These are phyloP conservation scores for Psophocarpus tetragonolobus DNA, from an alignment of 306 rosid species.

Conservation along the genomic window DNA sequence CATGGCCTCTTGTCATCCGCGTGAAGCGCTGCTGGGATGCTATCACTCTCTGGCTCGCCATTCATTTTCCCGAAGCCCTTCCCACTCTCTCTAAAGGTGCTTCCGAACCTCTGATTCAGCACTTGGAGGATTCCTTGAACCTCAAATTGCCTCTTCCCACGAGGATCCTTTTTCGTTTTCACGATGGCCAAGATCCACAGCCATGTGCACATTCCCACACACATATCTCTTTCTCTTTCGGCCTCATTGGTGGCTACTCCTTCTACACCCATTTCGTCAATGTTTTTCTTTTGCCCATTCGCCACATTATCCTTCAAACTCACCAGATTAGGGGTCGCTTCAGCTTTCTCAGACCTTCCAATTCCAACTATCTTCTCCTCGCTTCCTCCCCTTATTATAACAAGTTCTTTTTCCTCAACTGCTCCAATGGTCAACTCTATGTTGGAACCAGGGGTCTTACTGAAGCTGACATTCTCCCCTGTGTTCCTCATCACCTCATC, in stretches of 20 bases:
- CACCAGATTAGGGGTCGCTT: conserved; percentile 24
- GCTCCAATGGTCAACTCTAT: conserved; percentile 66
- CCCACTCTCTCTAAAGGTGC: conserved; percentile 75
- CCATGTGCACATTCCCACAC: too few species aligned
- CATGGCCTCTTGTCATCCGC: conserved; percentile 87
- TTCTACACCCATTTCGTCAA: conserved; percentile 59
- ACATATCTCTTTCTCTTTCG: too few species aligned
- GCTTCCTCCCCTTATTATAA: conserved; percentile 51
- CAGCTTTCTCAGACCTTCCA: conserved; percentile 43
- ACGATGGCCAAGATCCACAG: conserved; percentile 90
- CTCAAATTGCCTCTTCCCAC: conserved; percentile 84
- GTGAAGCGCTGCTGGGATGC: conserved; percentile 75
- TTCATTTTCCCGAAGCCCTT: conserved; percentile 67
- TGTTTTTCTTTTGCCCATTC: conserved; percentile 70
- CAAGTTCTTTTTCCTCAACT: conserved; percentile 78
- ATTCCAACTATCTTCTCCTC: conserved; percentile 57
- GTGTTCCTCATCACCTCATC: conserved; percentile 68
- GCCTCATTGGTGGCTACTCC: conserved; percentile 86
- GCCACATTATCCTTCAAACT: conserved; percentile 49
- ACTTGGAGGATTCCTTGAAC: conserved; percentile 52
- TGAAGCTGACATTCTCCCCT: conserved; percentile 70
- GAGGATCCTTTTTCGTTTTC: conserved; percentile 79
- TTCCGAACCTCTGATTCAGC: conserved; percentile 66
- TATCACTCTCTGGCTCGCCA: conserved; percentile 55
- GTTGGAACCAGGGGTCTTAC: conserved; percentile 65